Base-by-base conservation (phyloP, 768 basidiomycete species). In the Naganishia randhawae region DNA sequence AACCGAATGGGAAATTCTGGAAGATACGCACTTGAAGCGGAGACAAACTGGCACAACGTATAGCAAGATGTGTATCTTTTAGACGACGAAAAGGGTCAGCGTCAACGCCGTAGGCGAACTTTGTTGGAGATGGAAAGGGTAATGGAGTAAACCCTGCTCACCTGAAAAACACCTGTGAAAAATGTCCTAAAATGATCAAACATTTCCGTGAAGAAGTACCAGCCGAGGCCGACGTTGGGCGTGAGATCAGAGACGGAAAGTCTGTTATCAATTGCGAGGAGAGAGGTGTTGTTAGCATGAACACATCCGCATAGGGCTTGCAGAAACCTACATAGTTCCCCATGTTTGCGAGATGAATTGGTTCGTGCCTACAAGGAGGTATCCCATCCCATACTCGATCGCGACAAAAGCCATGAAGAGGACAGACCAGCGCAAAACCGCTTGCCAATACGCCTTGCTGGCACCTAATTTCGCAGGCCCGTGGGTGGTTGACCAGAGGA, bases 161-260 rank as follows among this genome's bases (percentile, higher is more conserved):
- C 93, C 19, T 89, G 90, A 79, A 97, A 98, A 19, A 90, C 90
- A 84, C 93, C 89, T 35, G 97, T 82, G 84, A 96, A 99, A 82
- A 97, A 97, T 4, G 88, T 86, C 33, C 96, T 83, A 83, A 97
- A 99, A 77, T 98, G 90, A 76, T 97, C 95, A 71, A 99, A 99
- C 90, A 97, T 97, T 78, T 98, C 95, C 13, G 92, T 97, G 81
- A 98, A 97, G 82, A 98, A 98, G 80, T 98, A 98, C 95, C 95
- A 98, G 90, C 92, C 92, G 32, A 97, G 81, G 1, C 96, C 95
- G 4, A 90, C 86, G 73, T 94, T 98, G 0, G 96, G 95, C 10
- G 92, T 93, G 70, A 98, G 80, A 76, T 96, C 94, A 1, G 90
- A 89, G 10, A 96, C 85, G 22, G 85, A 85, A 27, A 96, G 74